Evolutionary conservation across 257 asterid species (phyloP).

Genomic region (Solanum chiquidenum): DNA sequence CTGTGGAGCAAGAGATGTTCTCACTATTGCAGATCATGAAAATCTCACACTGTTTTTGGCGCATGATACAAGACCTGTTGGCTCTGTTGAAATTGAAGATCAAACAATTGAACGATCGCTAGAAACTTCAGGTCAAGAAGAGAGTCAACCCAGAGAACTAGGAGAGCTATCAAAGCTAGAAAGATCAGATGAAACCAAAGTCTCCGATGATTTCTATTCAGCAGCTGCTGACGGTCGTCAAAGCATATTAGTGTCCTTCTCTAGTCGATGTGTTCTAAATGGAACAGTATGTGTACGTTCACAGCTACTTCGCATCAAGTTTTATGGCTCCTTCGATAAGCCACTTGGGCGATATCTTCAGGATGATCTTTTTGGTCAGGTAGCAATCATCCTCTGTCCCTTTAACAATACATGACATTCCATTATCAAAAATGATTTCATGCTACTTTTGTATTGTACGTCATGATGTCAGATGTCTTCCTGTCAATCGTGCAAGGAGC

Average conservation of each 20-base stretch:
- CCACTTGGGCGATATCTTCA: conserved; percentile 87
- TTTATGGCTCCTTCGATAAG: conserved; percentile 79
- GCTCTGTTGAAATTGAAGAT: conserved; percentile 1
- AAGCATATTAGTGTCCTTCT: conserved; percentile 80
- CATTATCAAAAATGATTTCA: background rate
- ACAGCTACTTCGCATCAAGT: conserved; percentile 63
- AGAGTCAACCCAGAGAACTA: conserved; percentile 25
- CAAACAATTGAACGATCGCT: conserved; percentile 2
- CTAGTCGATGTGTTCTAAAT: conserved; percentile 66
- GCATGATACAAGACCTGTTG: conserved; percentile 3
- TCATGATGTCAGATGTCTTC: conserved; percentile 43
- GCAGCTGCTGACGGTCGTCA: conserved; percentile 45
- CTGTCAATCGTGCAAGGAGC: conserved; percentile 78
- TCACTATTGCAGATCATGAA: conserved; percentile 22
- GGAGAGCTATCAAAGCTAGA: conserved; percentile 23
- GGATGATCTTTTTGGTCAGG: conserved; percentile 84
- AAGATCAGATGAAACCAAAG: conserved; percentile 25
- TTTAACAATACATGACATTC: background rate
- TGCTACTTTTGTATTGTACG: background rate
- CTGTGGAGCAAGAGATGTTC: conserved; percentile 23
- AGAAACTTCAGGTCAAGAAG: conserved; percentile 17
- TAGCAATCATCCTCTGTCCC: conserved; percentile 13
- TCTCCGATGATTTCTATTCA: conserved; percentile 34
- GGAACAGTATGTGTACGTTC: conserved; percentile 80
- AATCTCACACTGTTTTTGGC: conserved; percentile 19